Conservation (phyloP, 2,329 filamentous ascomycete species). For the Sarocladium strictum region DNA sequence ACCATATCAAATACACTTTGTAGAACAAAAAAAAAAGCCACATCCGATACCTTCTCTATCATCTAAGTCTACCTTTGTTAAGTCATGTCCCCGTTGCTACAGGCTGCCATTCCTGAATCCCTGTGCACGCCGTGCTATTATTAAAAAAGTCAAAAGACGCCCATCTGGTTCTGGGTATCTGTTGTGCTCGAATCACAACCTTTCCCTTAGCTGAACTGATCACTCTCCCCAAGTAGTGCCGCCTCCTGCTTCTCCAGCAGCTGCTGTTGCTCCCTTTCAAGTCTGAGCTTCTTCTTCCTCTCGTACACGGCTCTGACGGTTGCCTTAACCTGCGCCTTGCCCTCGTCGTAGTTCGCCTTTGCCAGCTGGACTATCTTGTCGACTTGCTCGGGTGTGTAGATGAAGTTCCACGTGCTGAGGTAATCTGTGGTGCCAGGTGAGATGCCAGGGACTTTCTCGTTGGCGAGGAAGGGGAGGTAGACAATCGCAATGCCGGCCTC, state of each 20-base stretch:
- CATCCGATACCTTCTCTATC: background rate
- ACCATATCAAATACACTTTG: constrained; percentile 7
- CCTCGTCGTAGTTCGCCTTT: constrained; percentile 79
- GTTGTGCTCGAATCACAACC: too few species aligned
- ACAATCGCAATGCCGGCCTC: constrained; percentile 82
- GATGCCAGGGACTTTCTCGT: constrained; percentile 72
- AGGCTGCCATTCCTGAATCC: background rate
- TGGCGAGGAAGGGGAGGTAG: constrained; percentile 85
- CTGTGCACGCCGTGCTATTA: background rate
- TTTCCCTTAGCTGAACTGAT: constrained; percentile 54
- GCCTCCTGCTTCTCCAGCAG: constrained; percentile 39
- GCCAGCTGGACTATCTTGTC: constrained; percentile 79
- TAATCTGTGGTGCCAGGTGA: constrained; percentile 80
- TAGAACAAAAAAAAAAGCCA: constrained; percentile 9
- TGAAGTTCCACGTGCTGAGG: constrained; percentile 96
- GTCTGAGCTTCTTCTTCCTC: constrained; percentile 68
- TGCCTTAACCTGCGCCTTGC: constrained; percentile 67
- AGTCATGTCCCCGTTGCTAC: too few species aligned
- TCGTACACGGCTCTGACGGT: constrained; percentile 88
- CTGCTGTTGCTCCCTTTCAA: constrained; percentile 42
- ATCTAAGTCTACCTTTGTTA: too few species aligned
- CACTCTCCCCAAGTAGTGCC: constrained; percentile 54
- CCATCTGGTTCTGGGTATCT: too few species aligned
- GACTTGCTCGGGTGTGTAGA: constrained; percentile 87
- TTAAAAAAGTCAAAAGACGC: background rate